Conservation (phyloP, 345 rosid species). For the Rhodamnia rubescens region DNA sequence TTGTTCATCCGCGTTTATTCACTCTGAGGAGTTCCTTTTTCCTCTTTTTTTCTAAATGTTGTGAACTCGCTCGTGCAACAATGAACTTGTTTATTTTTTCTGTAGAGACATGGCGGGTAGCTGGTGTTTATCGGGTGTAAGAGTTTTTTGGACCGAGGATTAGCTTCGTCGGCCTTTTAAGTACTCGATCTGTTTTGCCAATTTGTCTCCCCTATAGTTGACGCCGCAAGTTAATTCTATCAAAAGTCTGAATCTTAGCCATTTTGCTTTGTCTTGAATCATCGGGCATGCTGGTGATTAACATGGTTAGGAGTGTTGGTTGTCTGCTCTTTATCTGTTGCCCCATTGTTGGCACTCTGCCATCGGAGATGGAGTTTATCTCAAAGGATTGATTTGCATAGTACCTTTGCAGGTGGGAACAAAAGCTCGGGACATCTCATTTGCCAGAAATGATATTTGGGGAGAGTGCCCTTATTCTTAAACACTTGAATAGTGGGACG, state of each 20-base stretch:
- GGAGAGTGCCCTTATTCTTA: slow-evolving; percentile 56
- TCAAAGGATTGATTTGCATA: neutral
- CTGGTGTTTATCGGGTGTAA: neutral
- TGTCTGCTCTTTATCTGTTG: neutral
- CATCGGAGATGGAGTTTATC: neutral
- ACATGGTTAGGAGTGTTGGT: neutral
- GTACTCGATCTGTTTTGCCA: neutral
- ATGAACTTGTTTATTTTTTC: neutral
- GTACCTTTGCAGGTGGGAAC: slow-evolving; percentile 59
- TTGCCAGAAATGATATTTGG: slow-evolving; percentile 94
- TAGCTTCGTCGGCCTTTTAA: neutral
- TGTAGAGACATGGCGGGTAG: neutral
- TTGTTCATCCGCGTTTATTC: neutral
- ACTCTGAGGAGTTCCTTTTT: neutral
- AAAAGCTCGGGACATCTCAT: slow-evolving; percentile 68
- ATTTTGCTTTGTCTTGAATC: neutral
- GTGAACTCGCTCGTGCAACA: neutral
- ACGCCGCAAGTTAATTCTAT: neutral
- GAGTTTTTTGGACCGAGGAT: neutral
- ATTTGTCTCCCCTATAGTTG: neutral
- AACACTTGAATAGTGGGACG: slow-evolving; percentile 38
- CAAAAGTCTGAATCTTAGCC: neutral
- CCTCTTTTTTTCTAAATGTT: neutral
- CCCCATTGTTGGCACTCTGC: neutral
- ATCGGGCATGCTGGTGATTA: neutral